Evolutionary conservation across 2,329 filamentous ascomycete genomes (phyloP), one percentile per base, ranked within the genome.

Genomic region (Colletotrichum eremochloae): DNA sequence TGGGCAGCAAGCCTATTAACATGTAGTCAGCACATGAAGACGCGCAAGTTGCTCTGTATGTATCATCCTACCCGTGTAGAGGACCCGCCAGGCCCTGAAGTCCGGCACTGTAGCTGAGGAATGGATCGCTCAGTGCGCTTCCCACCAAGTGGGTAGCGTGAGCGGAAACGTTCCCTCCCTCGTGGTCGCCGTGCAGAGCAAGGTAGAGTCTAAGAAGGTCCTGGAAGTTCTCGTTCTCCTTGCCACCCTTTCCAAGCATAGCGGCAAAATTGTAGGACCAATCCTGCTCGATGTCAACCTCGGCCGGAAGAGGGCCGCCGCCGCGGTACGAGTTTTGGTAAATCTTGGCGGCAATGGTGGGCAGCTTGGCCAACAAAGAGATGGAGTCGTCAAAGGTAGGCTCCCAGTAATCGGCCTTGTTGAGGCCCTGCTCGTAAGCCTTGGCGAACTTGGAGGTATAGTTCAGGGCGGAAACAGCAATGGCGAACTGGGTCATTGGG

Each of bases 211-310:
- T 91, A 74, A 99, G 89, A 29, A 99, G 88, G 79, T 99, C 96
- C 81, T 98, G 96, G 89, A 99, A 97, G 81, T 94, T 93, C 84
- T 95, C 94, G 77, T 98, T 92, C 83, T 97, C 88, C 82, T 92
- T 90, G 76, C 95, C 94, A 63, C 92, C 90, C 86, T 97, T 97
- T 79, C 96, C 96, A 66, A 98, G 90, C 91, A 98, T 95, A 76
- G 95, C 94, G 57, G 96, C 96, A 79, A 98, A 99, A 88, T 99
- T 99, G 88, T 98, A 97, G 0, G 95, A 93, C 96, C 96, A 99
- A 84, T 99, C 96, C 84, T 98, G 94, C 76, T 93, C 88, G 70
- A 90, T 83, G 78, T 99, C 95, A 62, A 97, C 86, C 81, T 93
- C 86, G 77, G 92, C 89, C 11, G 94, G 91, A 74, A 97, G 87